Evolutionary conservation across 1,139 yeast genomes (phyloP).

Genomic region (Debaryomyces robertsiae): DNA sequence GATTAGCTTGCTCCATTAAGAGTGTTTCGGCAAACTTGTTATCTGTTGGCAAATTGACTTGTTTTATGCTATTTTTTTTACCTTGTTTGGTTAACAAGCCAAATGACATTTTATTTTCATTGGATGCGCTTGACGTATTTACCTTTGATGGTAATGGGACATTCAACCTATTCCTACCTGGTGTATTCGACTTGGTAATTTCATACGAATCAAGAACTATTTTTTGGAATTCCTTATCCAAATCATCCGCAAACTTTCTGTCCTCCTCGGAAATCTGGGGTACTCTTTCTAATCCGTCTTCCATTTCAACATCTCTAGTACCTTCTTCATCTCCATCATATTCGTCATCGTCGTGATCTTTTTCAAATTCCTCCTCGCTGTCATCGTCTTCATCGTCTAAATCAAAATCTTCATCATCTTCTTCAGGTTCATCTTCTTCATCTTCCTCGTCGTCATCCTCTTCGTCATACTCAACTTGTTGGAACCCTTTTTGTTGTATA

Average conservation of each 20-base stretch:
- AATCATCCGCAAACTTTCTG: constrained; percentile 47
- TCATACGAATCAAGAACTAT: constrained; percentile 54
- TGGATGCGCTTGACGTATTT: neutral
- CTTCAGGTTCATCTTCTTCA: constrained; percentile 23
- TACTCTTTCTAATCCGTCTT: constrained; percentile 9
- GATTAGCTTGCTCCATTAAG: constrained; percentile 34
- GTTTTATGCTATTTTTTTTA: constrained; percentile 46
- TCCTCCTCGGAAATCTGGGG: constrained; percentile 41
- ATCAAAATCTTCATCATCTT: constrained; percentile 23
- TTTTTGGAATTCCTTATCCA: constrained; percentile 56
- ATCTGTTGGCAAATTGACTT: constrained; percentile 50
- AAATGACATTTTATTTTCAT: constrained; percentile 41
- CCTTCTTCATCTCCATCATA: constrained; percentile 14
- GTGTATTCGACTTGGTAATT: constrained; percentile 25
- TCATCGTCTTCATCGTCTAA: constrained; percentile 24
- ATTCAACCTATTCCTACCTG: constrained; percentile 19
- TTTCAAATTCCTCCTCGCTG: constrained; percentile 18
- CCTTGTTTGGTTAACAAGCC: constrained; percentile 57
- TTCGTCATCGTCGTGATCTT: constrained; percentile 17
- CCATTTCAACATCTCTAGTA: constrained; percentile 16
- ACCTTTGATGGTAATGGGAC: constrained; percentile 25
- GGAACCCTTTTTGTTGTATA: constrained; percentile 13
- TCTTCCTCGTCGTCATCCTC: constrained; percentile 17
- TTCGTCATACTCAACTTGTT: constrained; percentile 22
- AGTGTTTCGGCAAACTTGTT: constrained; percentile 48